Evolutionary conservation across 257 asterid genomes (phyloP), one percentile per base, ranked within the genome.

Genomic region (Schizonepeta tenuifolia): DNA sequence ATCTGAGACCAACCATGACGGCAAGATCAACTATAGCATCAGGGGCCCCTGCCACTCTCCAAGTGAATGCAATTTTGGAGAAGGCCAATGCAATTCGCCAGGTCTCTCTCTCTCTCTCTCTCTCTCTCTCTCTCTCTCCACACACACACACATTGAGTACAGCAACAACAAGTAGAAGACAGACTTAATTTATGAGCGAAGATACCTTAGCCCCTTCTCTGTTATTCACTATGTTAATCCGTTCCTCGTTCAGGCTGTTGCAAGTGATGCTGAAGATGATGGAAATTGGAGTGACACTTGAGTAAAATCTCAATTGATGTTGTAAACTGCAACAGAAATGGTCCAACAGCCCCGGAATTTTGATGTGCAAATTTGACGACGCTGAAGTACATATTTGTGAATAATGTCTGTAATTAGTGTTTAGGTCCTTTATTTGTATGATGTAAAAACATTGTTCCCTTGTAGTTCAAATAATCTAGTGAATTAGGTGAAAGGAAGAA

Each of bases 31-130:
- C 79, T 40, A 76, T 55, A 35, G 79, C 86, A 70, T 54, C 85
- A 49, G 90, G 71, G 14, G 83, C 73, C 36, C 74, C 89, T 22
- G 66, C 92, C 69, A 83, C 77, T 71, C 80, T 80, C 78, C 87
- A 84, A 85, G 97, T 93, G 76, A 85, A 85, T 76, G 97, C 93
- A 35, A 87, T 95, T 80, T 79, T 95, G 69, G 84, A 85, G 83
- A 95, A 88, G 85, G 99, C 99, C 28, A 86, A 82, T 46, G 97
- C 97, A 13, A 89, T 95, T 68, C 97, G 99, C 70, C 93, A 92
- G 98, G 99, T 86, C 75, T 69, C 74, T 14, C 78, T 57, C 70
- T 9, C 81, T 56, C 49, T 9, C 68, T 14, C 70, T 18, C n/a
- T n/a, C n/a, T 86, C 75, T 69, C 74, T 14, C 78, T 57, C 70